These are phyloP conservation scores for Microdochium nivale DNA, from an alignment of 2,329 filamentous ascomycete genomes.

Conservation along the genomic window DNA sequence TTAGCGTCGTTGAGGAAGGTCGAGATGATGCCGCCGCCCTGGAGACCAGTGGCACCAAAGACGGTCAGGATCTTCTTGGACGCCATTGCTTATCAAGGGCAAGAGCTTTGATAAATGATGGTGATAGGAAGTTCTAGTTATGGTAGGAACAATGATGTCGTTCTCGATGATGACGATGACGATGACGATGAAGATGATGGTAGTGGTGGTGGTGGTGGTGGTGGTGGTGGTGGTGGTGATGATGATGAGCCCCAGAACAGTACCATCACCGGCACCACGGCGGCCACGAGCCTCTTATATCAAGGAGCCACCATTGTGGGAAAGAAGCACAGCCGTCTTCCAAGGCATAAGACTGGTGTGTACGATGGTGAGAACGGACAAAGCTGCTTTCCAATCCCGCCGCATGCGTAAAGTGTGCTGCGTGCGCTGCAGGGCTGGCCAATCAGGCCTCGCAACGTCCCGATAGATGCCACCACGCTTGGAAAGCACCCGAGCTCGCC, in stretches of 20 bases:
- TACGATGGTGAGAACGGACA: too few species aligned
- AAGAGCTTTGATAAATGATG: neutral
- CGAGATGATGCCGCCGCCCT: constrained; percentile 48
- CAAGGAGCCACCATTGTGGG: neutral
- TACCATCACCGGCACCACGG: neutral
- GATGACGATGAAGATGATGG: neutral
- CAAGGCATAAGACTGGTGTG: too few species aligned
- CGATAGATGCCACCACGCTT: too few species aligned
- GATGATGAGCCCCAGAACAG: neutral
- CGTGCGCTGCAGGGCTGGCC: neutral
- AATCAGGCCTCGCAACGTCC: too few species aligned
- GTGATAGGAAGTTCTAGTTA: neutral
- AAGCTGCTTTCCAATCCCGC: too few species aligned
- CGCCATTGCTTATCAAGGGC: constrained; percentile 8
- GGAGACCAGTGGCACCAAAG: constrained; percentile 51
- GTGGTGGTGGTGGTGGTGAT: neutral
- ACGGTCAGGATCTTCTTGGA: constrained; percentile 40
- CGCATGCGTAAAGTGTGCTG: too few species aligned
- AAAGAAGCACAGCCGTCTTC: too few species aligned
- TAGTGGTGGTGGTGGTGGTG: neutral
- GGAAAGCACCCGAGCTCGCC: neutral
- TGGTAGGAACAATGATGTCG: neutral
- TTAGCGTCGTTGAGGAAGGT: constrained; percentile 26
- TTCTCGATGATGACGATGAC: neutral
- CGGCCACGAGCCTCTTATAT: neutral